Conservation (phyloP, 2,329 filamentous ascomycete species). For the Xylaria sp. region DNA sequence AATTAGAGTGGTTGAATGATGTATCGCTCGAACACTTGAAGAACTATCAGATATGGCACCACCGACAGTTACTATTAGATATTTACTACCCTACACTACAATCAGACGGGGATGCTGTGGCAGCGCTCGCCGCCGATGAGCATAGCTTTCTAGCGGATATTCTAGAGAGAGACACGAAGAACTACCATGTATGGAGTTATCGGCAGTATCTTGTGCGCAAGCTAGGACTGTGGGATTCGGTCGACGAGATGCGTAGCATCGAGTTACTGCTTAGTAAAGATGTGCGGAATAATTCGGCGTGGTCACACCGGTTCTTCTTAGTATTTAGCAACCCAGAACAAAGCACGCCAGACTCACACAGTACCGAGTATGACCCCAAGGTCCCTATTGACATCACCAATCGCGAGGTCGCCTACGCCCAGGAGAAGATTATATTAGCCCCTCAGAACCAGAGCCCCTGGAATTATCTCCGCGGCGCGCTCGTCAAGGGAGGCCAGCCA, state of each 20-base stretch:
- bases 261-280: slow-evolving; percentile 80
- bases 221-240: slow-evolving; percentile 65
- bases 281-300: slow-evolving; percentile 95
- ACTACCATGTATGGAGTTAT: slow-evolving; percentile 99
- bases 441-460: slow-evolving; percentile 95
- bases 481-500: slow-evolving; percentile 71
- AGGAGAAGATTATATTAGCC: slow-evolving; percentile 77
- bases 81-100: slow-evolving; percentile 66
- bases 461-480: slow-evolving; percentile 86
- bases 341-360: slow-evolving; percentile 58
- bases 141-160: slow-evolving; percentile 80
- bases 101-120: slow-evolving; percentile 46
- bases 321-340: slow-evolving; percentile 74
- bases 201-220: slow-evolving; percentile 75
- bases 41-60: slow-evolving; percentile 98
- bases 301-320: slow-evolving; percentile 97
- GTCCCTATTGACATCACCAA: slow-evolving; percentile 73
- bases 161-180: slow-evolving; percentile 88
- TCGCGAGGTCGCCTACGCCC: slow-evolving; percentile 78
- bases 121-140: slow-evolving; percentile 72
- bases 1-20: slow-evolving; percentile 87
- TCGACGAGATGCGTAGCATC: slow-evolving; percentile 74
- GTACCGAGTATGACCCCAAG: slow-evolving; percentile 63
- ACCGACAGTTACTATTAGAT: slow-evolving; percentile 73
- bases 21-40: slow-evolving; percentile 87